A percentile compares a stretch with the other conserved stretches of the same genome.
Evolutionary conservation across 208 protist species (phyloP).

Genomic region (Leishmania tarentolae): DNA sequence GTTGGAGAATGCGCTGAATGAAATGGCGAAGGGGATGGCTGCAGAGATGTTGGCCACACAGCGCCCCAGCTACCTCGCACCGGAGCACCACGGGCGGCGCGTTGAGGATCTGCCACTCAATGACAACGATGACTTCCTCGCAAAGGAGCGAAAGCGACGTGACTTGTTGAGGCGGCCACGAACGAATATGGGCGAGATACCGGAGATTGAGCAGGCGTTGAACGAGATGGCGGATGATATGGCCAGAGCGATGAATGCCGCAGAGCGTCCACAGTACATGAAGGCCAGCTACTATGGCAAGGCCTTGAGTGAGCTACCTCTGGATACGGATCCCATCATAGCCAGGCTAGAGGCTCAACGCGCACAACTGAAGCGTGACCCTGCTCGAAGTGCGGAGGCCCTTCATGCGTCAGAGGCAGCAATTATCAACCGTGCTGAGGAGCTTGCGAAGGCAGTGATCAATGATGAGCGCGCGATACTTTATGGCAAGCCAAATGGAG

Average conservation of each 20-base stretch:
- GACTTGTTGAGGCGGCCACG: constrained; percentile 35
- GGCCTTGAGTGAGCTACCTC: constrained; percentile 31
- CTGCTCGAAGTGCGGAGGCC: constrained; percentile 30
- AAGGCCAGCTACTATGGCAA: constrained; percentile 39
- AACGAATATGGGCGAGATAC: constrained; percentile 24
- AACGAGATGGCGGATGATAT: constrained; percentile 25
- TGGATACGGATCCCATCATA: constrained; percentile 50
- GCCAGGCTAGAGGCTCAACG: constrained; percentile 52
- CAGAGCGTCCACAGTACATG: constrained; percentile 47
- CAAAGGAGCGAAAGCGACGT: constrained; percentile 41
- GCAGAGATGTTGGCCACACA: constrained; percentile 42
- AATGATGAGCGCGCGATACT: constrained; percentile 32
- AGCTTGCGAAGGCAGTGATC: constrained; percentile 36
- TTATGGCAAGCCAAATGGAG: constrained; percentile 48
- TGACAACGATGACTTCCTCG: constrained; percentile 45
- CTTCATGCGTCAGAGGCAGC: constrained; percentile 39
- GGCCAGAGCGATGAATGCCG: constrained; percentile 45
- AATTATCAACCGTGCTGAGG: constrained; percentile 45
- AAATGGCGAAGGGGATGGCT: constrained; percentile 41
- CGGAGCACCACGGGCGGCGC: constrained; percentile 42
- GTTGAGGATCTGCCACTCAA: constrained; percentile 44
- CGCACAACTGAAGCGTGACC: constrained; percentile 40
- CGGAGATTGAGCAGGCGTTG: constrained; percentile 29
- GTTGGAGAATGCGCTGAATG: constrained; percentile 36
- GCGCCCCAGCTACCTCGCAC: constrained; percentile 45